Evolutionary conservation across 768 basidiomycete genomes (phyloP).

Genomic region (Trametes punicea): DNA sequence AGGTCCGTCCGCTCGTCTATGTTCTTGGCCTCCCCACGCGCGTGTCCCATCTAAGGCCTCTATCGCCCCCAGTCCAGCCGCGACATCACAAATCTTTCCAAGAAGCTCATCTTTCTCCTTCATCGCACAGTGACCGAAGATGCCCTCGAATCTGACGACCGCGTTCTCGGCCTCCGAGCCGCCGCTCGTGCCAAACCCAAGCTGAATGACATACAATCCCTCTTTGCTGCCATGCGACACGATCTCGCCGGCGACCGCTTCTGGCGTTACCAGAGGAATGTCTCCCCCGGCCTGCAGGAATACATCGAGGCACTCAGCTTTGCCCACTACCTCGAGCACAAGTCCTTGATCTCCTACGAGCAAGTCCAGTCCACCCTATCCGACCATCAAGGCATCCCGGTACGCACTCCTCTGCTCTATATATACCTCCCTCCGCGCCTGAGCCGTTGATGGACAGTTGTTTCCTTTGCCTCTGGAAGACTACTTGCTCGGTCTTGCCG

Average conservation of each 20-base stretch:
- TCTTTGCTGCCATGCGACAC: constrained; percentile 58
- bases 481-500: constrained; percentile 89
- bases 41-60: neutral
- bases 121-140: constrained; percentile 65
- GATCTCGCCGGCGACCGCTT: constrained; percentile 68
- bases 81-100: constrained; percentile 87
- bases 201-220: constrained; percentile 58
- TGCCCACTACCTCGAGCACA: constrained; percentile 75
- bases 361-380: constrained; percentile 65
- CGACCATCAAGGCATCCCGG: constrained; percentile 59
- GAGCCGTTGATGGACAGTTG: constrained; percentile 45
- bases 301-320: constrained; percentile 94
- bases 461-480: constrained; percentile 77
- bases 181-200: constrained; percentile 53
- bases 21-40: neutral
- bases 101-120: constrained; percentile 90
- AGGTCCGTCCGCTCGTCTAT: constrained; percentile 42
- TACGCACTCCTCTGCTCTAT: constrained; percentile 34
- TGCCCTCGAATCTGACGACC: constrained; percentile 26
- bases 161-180: constrained; percentile 41
- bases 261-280: constrained; percentile 73
- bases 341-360: constrained; percentile 60
- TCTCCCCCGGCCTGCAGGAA: constrained; percentile 87
- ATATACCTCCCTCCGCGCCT: neutral
- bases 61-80: constrained; percentile 57